A percentile compares a stretch with the other conserved stretches of the same genome.
phyloP scores from a whole-genome alignment of 2,329 filamentous ascomycete genomes.

The Aureobasidium musti region DNA sequence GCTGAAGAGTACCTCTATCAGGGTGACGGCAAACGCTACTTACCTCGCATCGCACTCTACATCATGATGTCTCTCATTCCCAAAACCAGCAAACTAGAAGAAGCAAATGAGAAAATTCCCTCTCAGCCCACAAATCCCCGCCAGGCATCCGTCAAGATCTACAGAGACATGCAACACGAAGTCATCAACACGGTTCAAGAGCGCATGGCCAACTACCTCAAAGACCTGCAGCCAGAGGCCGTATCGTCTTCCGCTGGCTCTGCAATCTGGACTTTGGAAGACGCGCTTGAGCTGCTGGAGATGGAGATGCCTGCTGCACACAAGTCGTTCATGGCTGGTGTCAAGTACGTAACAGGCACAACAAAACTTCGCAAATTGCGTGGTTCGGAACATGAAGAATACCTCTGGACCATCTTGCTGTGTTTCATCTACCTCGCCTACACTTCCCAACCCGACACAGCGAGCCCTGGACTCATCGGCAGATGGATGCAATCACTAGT shows the following conservation, averaged over 20 bases:
- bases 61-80: slow-evolving; percentile 41
- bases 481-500: slow-evolving; percentile 31
- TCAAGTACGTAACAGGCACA: slow-evolving; percentile 39
- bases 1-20: slow-evolving; percentile 37
- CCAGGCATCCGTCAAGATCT: slow-evolving; percentile 48
- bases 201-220: slow-evolving; percentile 35
- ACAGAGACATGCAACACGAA: slow-evolving; percentile 46
- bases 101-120: slow-evolving; percentile 35
- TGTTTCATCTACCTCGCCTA: slow-evolving; percentile 33
- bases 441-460: neutral
- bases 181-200: slow-evolving; percentile 39
- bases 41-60: slow-evolving; percentile 41
- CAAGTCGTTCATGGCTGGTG: slow-evolving; percentile 38
- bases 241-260: neutral
- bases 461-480: neutral
- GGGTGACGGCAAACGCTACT: slow-evolving; percentile 37
- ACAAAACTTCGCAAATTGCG: slow-evolving; percentile 38
- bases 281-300: slow-evolving; percentile 44
- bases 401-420: slow-evolving; percentile 42
- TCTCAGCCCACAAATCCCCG: slow-evolving; percentile 41
- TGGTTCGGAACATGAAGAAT: slow-evolving; percentile 43
- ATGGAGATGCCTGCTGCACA: slow-evolving; percentile 50
- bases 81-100: slow-evolving; percentile 40
- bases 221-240: slow-evolving; percentile 9
- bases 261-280: slow-evolving; percentile 38